phyloP scores from a whole-genome alignment of 2,329 filamentous ascomycete species.

The Penicillium sp. region DNA sequence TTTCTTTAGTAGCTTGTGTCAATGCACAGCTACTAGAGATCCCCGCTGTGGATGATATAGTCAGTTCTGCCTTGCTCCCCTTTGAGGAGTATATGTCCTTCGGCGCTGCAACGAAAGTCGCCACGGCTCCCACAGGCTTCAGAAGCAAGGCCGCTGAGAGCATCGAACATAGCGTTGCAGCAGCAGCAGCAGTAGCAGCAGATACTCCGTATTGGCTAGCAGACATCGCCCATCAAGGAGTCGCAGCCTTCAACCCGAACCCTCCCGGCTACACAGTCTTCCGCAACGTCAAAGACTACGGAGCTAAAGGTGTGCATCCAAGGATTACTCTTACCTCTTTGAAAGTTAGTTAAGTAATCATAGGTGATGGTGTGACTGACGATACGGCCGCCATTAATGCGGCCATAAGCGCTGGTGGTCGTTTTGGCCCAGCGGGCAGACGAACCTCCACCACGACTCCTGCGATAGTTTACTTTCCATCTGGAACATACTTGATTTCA shows the following conservation, averaged over 20 bases:
- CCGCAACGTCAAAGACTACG: constrained; percentile 34
- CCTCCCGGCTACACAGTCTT: constrained; percentile 28
- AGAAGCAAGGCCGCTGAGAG: background rate
- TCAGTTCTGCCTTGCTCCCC: constrained; percentile 15
- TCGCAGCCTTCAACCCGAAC: constrained; percentile 27
- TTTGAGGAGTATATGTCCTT: constrained; percentile 18
- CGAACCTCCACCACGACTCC: constrained; percentile 51
- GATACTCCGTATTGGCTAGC: constrained; percentile 34
- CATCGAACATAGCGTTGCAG: background rate
- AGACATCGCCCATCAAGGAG: constrained; percentile 34
- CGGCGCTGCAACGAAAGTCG: constrained; percentile 11
- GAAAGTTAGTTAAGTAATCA: constrained; percentile 37
- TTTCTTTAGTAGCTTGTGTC: constrained; percentile 19
- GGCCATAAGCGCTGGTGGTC: constrained; percentile 46
- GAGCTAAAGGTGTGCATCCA: constrained; percentile 27
- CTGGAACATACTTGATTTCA: constrained; percentile 59
- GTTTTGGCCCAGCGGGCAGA: constrained; percentile 44
- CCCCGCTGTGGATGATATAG: constrained; percentile 17
- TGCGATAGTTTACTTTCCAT: constrained; percentile 57
- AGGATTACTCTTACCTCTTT: constrained; percentile 23
- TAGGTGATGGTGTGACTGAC: constrained; percentile 51
- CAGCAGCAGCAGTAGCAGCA: constrained; percentile 5
- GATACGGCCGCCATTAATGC: constrained; percentile 57
- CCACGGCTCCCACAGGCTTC: background rate
- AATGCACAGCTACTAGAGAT: constrained; percentile 19